Evolutionary conservation across 2,329 filamentous ascomycete species (phyloP).

Genomic region (Penicillium expansum): DNA sequence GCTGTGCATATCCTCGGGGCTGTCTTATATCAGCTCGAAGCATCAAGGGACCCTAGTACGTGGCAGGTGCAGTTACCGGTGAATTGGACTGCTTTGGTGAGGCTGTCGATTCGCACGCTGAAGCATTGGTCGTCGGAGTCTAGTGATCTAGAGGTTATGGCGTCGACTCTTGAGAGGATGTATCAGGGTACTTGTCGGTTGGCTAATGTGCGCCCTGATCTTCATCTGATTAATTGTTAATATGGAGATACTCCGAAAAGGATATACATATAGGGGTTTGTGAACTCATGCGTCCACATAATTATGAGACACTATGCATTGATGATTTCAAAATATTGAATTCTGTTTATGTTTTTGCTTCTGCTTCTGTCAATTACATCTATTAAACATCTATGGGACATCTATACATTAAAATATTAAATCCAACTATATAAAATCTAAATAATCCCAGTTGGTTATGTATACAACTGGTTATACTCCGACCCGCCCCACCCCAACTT

Average conservation of each 20-base stretch:
- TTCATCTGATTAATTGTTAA: constrained; percentile 1
- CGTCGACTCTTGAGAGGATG: constrained; percentile 21
- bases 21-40: constrained; percentile 16
- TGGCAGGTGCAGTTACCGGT: constrained; percentile 13
- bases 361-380: background rate
- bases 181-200: constrained; percentile 23
- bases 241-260: background rate
- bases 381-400: background rate
- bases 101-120: constrained; percentile 19
- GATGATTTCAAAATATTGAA: background rate
- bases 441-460: background rate
- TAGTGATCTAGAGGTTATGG: constrained; percentile 22
- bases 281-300: background rate
- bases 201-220: constrained; percentile 14
- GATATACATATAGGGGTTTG: background rate
- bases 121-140: constrained; percentile 19
- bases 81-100: constrained; percentile 22
- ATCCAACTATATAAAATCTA: background rate
- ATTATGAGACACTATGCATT: background rate
- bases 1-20: constrained; percentile 21
- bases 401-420: background rate
- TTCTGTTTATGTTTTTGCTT: background rate
- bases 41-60: background rate
- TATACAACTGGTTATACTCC: constrained; percentile 2
- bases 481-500: constrained; percentile 7